Conservation (phyloP, 163 green algal species). For the Chlorella variabilis region DNA sequence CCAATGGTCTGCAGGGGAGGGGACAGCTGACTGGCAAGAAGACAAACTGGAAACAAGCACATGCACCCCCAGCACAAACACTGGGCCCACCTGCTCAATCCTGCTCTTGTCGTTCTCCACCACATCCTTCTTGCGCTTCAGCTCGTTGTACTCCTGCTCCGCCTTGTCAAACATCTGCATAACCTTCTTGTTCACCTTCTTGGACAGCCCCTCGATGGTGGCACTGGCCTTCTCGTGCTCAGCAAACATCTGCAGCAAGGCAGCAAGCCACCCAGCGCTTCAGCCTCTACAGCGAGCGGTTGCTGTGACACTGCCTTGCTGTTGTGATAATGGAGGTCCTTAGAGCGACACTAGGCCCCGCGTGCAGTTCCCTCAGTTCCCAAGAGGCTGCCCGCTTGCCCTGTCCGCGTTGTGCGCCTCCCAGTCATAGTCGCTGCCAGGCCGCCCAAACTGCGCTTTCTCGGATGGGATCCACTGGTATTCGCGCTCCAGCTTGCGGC, state of each 20-base stretch:
- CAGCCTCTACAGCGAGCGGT: too few species aligned
- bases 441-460: slow-evolving; percentile 75
- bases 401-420: slow-evolving; percentile 57
- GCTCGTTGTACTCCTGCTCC: slow-evolving; percentile 83
- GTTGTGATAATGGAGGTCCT: too few species aligned
- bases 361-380: too few species aligned
- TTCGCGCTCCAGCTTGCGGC: slow-evolving; percentile 54
- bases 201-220: slow-evolving; percentile 64
- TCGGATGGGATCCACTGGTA: slow-evolving; percentile 85
- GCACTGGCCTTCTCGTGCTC: slow-evolving; percentile 64
- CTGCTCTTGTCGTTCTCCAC: slow-evolving; percentile 89
- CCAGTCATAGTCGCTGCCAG: slow-evolving; percentile 88
- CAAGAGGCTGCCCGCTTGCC: not conserved
- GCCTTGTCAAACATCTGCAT: slow-evolving; percentile 92
- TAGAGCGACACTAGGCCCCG: too few species aligned
- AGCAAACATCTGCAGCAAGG: slow-evolving; percentile 44
- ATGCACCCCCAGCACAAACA: not conserved
- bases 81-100: slow-evolving; percentile 65
- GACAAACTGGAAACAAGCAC: not conserved
- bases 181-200: slow-evolving; percentile 89
- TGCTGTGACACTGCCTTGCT: too few species aligned
- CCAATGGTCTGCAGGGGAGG: slow-evolving; percentile 81
- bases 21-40: not conserved
- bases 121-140: slow-evolving; percentile 77
- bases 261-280: too few species aligned